Evolutionary conservation across 257 asterid genomes (phyloP).

Genomic region (Solanum chmielewskii): DNA sequence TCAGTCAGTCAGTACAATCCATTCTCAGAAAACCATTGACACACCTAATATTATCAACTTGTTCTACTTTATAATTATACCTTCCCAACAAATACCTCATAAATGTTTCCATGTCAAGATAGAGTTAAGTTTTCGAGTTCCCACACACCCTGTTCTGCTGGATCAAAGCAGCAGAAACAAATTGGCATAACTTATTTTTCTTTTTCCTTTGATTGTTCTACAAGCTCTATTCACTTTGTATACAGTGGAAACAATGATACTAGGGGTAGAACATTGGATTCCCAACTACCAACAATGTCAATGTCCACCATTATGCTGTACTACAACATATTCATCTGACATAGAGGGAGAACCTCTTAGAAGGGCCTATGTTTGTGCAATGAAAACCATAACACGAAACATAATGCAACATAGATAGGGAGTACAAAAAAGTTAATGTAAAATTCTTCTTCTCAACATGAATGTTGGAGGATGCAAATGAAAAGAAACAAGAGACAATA

Average conservation of each 20-base stretch:
- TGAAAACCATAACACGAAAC: not conserved
- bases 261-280: not conserved
- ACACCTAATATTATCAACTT: not conserved
- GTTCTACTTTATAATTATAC: not conserved
- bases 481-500: not conserved
- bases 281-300: not conserved
- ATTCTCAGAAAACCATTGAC: not conserved
- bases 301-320: not conserved
- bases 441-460: not conserved
- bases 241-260: not conserved
- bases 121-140: not conserved
- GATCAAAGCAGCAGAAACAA: not conserved
- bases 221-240: not conserved
- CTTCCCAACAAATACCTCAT: not conserved
- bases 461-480: not conserved
- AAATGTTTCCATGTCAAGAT: not conserved
- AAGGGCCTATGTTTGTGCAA: not conserved
- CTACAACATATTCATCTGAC: not conserved
- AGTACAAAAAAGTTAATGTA: not conserved
- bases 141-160: not conserved
- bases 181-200: not conserved
- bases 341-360: not conserved
- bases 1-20: not conserved
- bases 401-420: not conserved
- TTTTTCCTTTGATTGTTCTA: not conserved